These are phyloP conservation scores for Fonsecaea erecta DNA, from an alignment of 2,329 filamentous ascomycete genomes.

Conservation along the genomic window DNA sequence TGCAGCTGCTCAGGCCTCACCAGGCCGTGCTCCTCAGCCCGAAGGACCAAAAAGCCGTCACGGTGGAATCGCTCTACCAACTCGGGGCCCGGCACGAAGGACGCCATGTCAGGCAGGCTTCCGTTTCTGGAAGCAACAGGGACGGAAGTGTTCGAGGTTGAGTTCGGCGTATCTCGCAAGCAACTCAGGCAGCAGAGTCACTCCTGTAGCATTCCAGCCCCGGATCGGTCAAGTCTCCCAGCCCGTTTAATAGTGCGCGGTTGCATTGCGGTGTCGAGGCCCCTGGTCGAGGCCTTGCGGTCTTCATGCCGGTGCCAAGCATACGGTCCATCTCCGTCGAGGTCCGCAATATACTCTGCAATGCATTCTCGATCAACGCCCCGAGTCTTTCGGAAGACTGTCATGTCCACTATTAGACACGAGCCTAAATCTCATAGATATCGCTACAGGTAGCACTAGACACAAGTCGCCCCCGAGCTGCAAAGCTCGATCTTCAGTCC, in stretches of 20 bases:
- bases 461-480: not conserved
- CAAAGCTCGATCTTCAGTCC: conserved; percentile 13
- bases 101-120: conserved; percentile 17
- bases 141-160: not conserved
- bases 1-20: conserved; percentile 38
- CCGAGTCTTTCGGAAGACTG: not conserved
- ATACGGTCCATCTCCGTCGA: not conserved
- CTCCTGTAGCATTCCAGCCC: not conserved
- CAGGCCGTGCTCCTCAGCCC: conserved; percentile 39
- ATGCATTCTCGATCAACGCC: not conserved
- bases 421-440: not conserved
- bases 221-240: not conserved
- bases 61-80: conserved; percentile 39
- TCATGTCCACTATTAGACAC: not conserved
- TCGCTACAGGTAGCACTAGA: not conserved
- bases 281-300: conserved; percentile 16
- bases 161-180: not conserved
- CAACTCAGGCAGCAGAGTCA: not conserved
- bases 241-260: conserved; percentile 18
- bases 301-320: conserved; percentile 35
- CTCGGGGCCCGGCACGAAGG: conserved; percentile 34
- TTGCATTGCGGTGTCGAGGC: not conserved
- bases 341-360: not conserved
- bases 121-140: not conserved
- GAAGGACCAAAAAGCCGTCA: conserved; percentile 40